These are phyloP conservation scores for Capsicum baccatum DNA, from an alignment of 257 asterid species.

Conservation along the genomic window DNA sequence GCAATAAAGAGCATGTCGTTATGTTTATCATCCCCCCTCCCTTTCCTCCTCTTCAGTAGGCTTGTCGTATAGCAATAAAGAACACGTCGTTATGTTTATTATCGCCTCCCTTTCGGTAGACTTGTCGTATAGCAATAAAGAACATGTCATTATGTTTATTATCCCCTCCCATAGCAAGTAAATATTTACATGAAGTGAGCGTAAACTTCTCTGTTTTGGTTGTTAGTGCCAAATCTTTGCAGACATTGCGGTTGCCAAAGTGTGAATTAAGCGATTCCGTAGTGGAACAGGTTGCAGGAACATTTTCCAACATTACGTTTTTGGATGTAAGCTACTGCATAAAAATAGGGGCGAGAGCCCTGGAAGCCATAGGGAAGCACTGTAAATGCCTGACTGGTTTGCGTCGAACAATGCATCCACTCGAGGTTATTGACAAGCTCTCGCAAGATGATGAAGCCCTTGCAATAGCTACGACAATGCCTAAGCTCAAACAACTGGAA, in stretches of 20 bases:
- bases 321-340: constrained; percentile 52
- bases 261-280: constrained; percentile 36
- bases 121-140: background rate
- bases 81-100: no score
- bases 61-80: background rate
- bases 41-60: background rate
- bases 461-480: constrained; percentile 49
- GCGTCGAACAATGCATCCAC: constrained; percentile 49
- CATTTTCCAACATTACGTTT: constrained; percentile 38
- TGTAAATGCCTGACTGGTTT: constrained; percentile 42
- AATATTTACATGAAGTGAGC: background rate
- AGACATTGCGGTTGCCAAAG: constrained; percentile 44
- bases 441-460: constrained; percentile 51
- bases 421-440: constrained; percentile 39
- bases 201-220: constrained; percentile 12
- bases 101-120: background rate
- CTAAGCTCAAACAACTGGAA: constrained; percentile 52
- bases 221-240: constrained; percentile 45
- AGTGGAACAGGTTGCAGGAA: constrained; percentile 40
- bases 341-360: constrained; percentile 39
- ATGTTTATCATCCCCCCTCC: background rate
- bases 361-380: constrained; percentile 43
- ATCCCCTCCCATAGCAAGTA: background rate
- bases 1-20: background rate
- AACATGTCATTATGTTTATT: background rate